Base-by-base conservation (phyloP, 306 rosid species). In the Senna siamea region DNA sequence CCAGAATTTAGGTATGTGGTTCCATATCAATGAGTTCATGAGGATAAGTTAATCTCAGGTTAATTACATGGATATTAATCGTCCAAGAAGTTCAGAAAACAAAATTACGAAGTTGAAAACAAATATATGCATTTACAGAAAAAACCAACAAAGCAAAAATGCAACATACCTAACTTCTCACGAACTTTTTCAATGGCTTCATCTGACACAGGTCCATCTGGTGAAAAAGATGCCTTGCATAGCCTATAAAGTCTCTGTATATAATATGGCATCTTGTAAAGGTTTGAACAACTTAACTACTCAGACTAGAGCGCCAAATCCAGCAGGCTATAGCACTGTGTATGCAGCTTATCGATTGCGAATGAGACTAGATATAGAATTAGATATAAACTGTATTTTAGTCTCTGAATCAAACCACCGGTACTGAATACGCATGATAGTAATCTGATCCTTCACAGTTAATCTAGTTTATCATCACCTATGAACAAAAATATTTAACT, bases 211-310 rank as follows among this genome's bases (percentile, higher is more conserved):
- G 98, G 98, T 58, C 98, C 98, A 80, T 83, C 83, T 6, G 90
- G 83, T 14, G 87, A 78, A 72, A 90, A 86, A 14, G 90, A 86
- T 41, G 93, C 78, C 48, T 48, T 85, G 86, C 98, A 90, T 77
- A 84, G 73, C 75, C 86, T 87, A 78, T 90, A 90, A 75, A 93
- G 98, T 80, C 98, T 90, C 86, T 93, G 98, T 73, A 93, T 84
- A 69, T 83, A 93, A 84, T 89, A 89, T 77, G 97, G 98, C 98
- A 93, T 93, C 81, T 73, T 86, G 94, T 84, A 83, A 84, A 83
- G 93, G 83, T 82, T 81, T 76, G 84, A 90, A 86, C 89, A 85
- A 87, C 89, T 84, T 77, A 71, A 79, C 87, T 79, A 85, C 82
- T 74, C 53, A 78, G 82, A 85, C 85, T 48, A 74, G 71, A 70